Evolutionary conservation across 1,284 basidiomycete genomes (phyloP).

Genomic region (Paramarasmius palmivorus): DNA sequence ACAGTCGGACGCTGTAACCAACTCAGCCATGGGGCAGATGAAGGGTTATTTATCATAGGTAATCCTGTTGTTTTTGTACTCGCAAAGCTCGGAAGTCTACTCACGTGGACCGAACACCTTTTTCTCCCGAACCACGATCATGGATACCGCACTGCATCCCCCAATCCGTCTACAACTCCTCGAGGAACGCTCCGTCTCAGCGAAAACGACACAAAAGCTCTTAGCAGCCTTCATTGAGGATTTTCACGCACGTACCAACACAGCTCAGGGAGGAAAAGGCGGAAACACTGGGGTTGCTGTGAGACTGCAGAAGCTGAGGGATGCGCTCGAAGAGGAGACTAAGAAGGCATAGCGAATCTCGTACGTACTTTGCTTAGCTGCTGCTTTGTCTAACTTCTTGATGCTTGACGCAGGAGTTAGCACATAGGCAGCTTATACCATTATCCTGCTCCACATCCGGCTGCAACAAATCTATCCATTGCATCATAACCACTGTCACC

Average conservation of each 20-base stretch:
- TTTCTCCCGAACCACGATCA: conserved; percentile 16
- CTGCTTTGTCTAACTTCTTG: no score
- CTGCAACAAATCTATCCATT: no score
- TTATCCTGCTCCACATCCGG: no score
- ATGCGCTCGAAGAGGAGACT: conserved; percentile 45
- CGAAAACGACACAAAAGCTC: conserved; percentile 37
- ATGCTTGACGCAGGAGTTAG: no score
- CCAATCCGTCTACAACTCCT: conserved; percentile 45
- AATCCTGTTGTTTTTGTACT: no score
- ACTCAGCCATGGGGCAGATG: conserved; percentile 75
- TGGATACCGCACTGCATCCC: conserved; percentile 48
- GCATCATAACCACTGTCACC: no score
- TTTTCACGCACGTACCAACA: conserved; percentile 43
- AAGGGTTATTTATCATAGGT: no score
- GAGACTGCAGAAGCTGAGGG: conserved; percentile 53
- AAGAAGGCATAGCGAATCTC: no score
- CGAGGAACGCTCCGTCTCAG: conserved; percentile 34
- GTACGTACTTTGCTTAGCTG: no score
- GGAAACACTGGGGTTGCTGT: conserved; percentile 53
- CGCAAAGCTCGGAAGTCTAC: no score
- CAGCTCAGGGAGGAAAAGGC: conserved; percentile 35
- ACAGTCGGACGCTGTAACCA: conserved; percentile 85
- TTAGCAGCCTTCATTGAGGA: conserved; percentile 47
- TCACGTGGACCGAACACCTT: no score
- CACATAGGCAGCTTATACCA: no score